Conservation (phyloP, 208 protist genomes). For the Crithidia bombi region DNA sequence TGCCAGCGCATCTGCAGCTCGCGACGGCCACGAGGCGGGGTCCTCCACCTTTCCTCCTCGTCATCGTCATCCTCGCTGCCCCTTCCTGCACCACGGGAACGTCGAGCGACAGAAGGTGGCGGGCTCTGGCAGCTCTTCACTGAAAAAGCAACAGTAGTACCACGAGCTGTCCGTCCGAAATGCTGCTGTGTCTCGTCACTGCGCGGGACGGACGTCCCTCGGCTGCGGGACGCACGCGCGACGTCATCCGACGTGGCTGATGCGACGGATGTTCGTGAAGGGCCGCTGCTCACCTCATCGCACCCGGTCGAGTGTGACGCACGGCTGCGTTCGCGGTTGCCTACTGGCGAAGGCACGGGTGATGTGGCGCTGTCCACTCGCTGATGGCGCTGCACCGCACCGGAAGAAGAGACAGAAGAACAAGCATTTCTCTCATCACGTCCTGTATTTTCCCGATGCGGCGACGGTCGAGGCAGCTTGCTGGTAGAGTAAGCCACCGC, state of each 20-base stretch:
- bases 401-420: background rate
- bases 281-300: background rate
- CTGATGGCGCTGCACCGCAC: background rate
- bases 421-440: background rate
- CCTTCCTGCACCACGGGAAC: background rate
- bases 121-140: background rate
- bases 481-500: conserved; percentile 28
- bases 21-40: too few relatives aligned
- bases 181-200: background rate
- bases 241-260: background rate
- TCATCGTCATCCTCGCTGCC: background rate
- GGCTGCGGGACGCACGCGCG: background rate
- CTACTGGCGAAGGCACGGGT: background rate
- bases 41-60: too few relatives aligned
- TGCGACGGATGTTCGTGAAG: background rate
- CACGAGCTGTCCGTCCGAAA: background rate
- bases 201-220: background rate
- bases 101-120: background rate
- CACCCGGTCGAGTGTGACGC: background rate
- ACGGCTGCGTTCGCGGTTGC: background rate
- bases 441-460: background rate
- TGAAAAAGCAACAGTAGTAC: background rate
- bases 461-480: conserved; percentile 16
- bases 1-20: conserved; percentile 1
- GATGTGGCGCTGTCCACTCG: conserved; percentile 16